phyloP scores from a whole-genome alignment of 352 stramenopile genomes.

The Pythium phragmiticola region DNA sequence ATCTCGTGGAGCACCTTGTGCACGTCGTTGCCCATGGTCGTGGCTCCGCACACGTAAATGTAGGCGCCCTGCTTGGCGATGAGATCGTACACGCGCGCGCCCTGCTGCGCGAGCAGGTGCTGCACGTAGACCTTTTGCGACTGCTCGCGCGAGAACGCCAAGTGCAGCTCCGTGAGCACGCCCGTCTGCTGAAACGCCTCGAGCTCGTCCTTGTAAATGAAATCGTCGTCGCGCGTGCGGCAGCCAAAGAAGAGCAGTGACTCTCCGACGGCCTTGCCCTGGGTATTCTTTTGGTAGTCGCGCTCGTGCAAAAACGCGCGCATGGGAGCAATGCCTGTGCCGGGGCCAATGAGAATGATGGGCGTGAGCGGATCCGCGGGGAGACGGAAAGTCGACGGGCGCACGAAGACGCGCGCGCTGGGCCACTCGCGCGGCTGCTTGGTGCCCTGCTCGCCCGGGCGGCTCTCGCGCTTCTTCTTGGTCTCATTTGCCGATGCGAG shows the following conservation, averaged over 20 bases:
- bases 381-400: conserved; percentile 95
- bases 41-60: conserved; percentile 98
- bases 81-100: conserved; percentile 57
- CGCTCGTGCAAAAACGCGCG: conserved; percentile 96
- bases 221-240: conserved; percentile 82
- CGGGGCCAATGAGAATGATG: conserved; percentile 95
- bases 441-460: conserved; percentile 64
- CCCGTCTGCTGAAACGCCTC: conserved; percentile 78
- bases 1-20: conserved; percentile 90
- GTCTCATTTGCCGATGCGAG: conserved; percentile 29
- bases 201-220: conserved; percentile 92
- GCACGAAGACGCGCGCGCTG: conserved; percentile 89
- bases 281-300: conserved; percentile 54
- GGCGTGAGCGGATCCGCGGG: conserved; percentile 86
- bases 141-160: conserved; percentile 95
- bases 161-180: conserved; percentile 88
- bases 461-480: conserved; percentile 74
- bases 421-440: conserved; percentile 72
- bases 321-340: conserved; percentile 98
- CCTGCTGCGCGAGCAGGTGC: conserved; percentile 89
- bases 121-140: conserved; percentile 98
- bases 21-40: conserved; percentile 97
- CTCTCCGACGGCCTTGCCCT: conserved; percentile 59
- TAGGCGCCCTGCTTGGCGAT: conserved; percentile 67
- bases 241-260: conserved; percentile 95